Evolutionary conservation across 768 basidiomycete species (phyloP), one percentile per base, ranked within the genome.

Genomic region (Leccinum broughii): DNA sequence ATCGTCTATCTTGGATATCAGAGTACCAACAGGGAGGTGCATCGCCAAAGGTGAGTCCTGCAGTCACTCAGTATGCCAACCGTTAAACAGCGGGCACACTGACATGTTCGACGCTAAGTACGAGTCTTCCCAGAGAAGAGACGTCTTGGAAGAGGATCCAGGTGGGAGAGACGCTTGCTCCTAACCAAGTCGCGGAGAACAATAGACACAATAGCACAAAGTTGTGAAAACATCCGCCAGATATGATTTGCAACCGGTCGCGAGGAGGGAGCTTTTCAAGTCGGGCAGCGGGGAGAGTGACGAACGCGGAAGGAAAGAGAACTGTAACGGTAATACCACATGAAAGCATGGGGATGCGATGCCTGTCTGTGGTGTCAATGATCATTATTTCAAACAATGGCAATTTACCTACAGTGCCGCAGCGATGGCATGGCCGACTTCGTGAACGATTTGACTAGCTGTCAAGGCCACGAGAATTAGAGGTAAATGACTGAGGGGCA

Each of bases 171-270:
- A 51, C 57, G 0, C 73, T 73, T 7, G 73, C 56, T 3, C 76
- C 75, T 15, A 65, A 62, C 58, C 74, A 74, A n/a, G 77, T 68
- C 14, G 77, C 55, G 6, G 73, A 63, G 3, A 77, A 61, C 17
- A 89, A 74, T 7, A 84, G 30, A 51, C 79, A 69, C 77, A 81
- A 88, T 41, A 87, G 77, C 5, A 86, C 59, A 11, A 92, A 68
- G 67, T 94, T 95, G 72, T 94, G 90, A 63, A 86, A 89, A 17
- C 91, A 85, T 3, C 93, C 93, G 1, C 89, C 85, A 8, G 89
- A 79, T 34, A 86, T 78, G 52, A 95, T 78, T 15, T 88, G 82
- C n/a, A 86, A 72, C 22, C 82, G 83, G 66, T 77, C 44, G 72
- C 76, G 34, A 65, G 67, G 37, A 83, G 73, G n/a, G 60, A 75